Evolutionary conservation across 179 eudicot genomes (phyloP), one percentile per base, ranked within the genome.

Genomic region (Silene coronaria): DNA sequence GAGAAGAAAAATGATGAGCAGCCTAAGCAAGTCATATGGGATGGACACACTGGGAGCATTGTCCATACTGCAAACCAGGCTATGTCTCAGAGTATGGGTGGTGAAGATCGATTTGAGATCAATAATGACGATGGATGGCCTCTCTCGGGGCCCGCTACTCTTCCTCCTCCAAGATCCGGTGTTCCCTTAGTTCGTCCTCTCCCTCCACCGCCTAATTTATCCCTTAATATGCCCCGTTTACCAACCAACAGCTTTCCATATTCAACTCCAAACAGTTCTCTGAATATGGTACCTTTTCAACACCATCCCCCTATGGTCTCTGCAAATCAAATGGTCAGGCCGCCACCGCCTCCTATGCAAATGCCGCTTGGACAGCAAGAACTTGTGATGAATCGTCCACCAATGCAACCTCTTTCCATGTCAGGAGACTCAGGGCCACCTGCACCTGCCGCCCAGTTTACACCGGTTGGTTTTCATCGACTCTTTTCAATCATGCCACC

Each of bases 11-110:
- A 89, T 38, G 96, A 94, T 45, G 97, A 94, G 81, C 96, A 88
- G 81, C 97, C 97, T 32, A 94, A 94, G 87, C 98, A 91, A 89
- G 98, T 93, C 66, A 93, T 93, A 80, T 93, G 98, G 98, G 98
- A 94, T 81, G 98, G 98, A 76, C 98, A 94, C 73, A 83, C 93
- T 1, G 98, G 97, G 34, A 94, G 98, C 81, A 94, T 94, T 80
- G 98, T 97, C 8, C 92, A 96, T 61, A 94, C 97, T 28, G 96
- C 98, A 26, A 93, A 80, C 78, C 98, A 91, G 84, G 98, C 98
- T 67, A 85, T 93, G 97, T 86, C 93, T 27, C 97, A 91, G 82
- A 85, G 80, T 77, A 76, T 80, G 73, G 86, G 70, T 45, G 91
- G 86, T 6, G 98, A 90, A 78, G 96, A 91, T 80, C 85, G 67